phyloP scores from a whole-genome alignment of 805 yeast genomes.

The Yarrowia porcina region DNA sequence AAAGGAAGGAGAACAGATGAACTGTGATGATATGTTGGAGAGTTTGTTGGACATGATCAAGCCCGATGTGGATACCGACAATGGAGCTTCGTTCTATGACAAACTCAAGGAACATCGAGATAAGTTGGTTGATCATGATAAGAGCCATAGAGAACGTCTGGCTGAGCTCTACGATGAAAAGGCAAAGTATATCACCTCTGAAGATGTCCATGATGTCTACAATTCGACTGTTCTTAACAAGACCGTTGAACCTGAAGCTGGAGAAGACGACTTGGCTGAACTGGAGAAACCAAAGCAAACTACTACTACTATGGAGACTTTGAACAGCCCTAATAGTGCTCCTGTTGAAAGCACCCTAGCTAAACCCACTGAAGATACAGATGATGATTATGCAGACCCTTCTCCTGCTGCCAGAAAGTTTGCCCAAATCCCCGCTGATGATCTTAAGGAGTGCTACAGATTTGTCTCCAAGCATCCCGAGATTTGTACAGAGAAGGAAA shows the following conservation, averaged over 20 bases:
- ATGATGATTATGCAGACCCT: conserved; percentile 37
- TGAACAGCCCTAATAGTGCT: conserved; percentile 21
- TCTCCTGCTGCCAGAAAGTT: conserved; percentile 65
- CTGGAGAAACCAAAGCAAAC: conserved; percentile 1
- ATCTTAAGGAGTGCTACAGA: conserved; percentile 50
- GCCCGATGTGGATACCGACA: conserved; percentile 45
- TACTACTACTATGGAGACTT: not conserved
- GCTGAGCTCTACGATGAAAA: conserved; percentile 68
- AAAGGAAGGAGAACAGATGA: conserved; percentile 38
- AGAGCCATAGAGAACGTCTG: conserved; percentile 62
- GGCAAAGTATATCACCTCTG: conserved; percentile 73
- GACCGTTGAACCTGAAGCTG: conserved; percentile 3
- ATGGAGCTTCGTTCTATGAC: conserved; percentile 40
- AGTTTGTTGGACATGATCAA: conserved; percentile 77
- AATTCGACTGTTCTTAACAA: conserved; percentile 41
- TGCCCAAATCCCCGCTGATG: conserved; percentile 51
- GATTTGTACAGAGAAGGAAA: conserved; percentile 77
- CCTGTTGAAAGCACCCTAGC: conserved; percentile 1
- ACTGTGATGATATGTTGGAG: conserved; percentile 90
- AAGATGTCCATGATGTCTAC: conserved; percentile 89
- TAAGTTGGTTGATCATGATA: conserved; percentile 65
- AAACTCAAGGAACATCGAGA: conserved; percentile 56
- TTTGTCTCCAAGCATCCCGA: conserved; percentile 55
- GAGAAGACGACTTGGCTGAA: conserved; percentile 19
- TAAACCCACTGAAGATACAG: conserved; percentile 28